Base-by-base conservation (phyloP, 2,329 filamentous ascomycete genomes). In the Echinosphaeria canescens region DNA sequence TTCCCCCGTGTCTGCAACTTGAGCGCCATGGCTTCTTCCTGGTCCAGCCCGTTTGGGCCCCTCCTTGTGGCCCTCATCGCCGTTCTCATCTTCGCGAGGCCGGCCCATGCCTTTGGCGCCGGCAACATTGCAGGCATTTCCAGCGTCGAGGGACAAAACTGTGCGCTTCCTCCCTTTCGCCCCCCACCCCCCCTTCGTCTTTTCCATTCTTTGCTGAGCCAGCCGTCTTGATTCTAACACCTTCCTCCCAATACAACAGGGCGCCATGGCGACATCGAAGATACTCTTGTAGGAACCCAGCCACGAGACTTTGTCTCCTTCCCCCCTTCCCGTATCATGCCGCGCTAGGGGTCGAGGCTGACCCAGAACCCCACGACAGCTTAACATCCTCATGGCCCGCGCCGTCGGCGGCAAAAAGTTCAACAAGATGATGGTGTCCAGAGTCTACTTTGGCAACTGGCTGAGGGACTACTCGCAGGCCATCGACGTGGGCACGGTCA, bases 391-490 rank as follows among this genome's bases (percentile, higher is more conserved):
- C 25, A 65, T 75, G 44, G 66, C 70, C 23, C 59, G 62, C 32
- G 59, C 61, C 20, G 68, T 66, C 13, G 54, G 53, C 34, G 65
- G 65, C 34, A 82, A 84, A 56, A 90, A 84, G 42, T 92, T 91
- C 51, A 69, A 65, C 56, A 88, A 88, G 54, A 66, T 91, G 42
- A 75, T 73, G 43, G 76, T 92, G 34, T 78, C 84, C 35, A 69
- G 82, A 33, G 78, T 90, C 34, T 93, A 93, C 56, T 93, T 93
- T 54, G 84, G 84, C 35, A 93, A 92, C 56, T 92, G 84, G 84
- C 66, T 92, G 18, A 68, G 64, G 31, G 84, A 93, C 50, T 93
- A 93, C 51, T 88, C 78, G 28, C 84, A 93, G 50, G 84, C 82
- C 33, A 78, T 92, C 39, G 84, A 93, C 47, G 79, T 92, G 26